phyloP scores from a whole-genome alignment of 441 rosid genomes.

The Geranium incanum region DNA sequence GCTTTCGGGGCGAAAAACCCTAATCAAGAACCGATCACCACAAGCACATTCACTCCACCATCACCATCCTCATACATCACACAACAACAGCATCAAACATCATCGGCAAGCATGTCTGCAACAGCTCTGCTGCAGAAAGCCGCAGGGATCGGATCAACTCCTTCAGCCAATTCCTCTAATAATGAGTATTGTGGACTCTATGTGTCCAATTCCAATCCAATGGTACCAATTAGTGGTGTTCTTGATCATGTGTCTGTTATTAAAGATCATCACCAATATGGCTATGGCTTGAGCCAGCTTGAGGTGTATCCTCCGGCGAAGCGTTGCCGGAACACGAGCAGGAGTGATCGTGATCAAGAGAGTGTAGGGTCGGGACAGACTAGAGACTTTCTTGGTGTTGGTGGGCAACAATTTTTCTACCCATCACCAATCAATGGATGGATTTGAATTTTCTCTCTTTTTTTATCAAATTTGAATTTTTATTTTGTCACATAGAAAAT shows the following conservation, averaged over 20 bases:
- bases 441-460: conserved; percentile 37
- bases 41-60: conserved; percentile 29
- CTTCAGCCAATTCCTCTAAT: conserved; percentile 32
- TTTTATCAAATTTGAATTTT: too few relatives aligned
- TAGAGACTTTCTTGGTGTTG: conserved; percentile 89
- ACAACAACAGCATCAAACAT: conserved; percentile 37
- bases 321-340: conserved; percentile 33
- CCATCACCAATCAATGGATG: conserved; percentile 76
- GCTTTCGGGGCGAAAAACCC: conserved; percentile 37
- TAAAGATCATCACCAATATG: too few relatives aligned
- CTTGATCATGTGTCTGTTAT: too few relatives aligned
- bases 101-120: conserved; percentile 43
- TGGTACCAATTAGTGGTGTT: conserved; percentile 25
- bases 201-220: conserved; percentile 27
- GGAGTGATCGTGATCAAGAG: conserved; percentile 30
- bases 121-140: conserved; percentile 54
- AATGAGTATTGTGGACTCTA: conserved; percentile 50
- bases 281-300: conserved; percentile 31
- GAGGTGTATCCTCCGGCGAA: conserved; percentile 41
- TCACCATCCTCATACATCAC: conserved; percentile 59
- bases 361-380: conserved; percentile 43
- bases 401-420: conserved; percentile 47
- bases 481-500: conserved; percentile 4
- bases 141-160: conserved; percentile 47
- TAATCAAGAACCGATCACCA: conserved; percentile 28